A percentile compares a stretch with the other conserved stretches of the same genome.
Evolutionary conservation across 2,329 filamentous ascomycete species (phyloP).

Genomic region (Phialophora expanda): DNA sequence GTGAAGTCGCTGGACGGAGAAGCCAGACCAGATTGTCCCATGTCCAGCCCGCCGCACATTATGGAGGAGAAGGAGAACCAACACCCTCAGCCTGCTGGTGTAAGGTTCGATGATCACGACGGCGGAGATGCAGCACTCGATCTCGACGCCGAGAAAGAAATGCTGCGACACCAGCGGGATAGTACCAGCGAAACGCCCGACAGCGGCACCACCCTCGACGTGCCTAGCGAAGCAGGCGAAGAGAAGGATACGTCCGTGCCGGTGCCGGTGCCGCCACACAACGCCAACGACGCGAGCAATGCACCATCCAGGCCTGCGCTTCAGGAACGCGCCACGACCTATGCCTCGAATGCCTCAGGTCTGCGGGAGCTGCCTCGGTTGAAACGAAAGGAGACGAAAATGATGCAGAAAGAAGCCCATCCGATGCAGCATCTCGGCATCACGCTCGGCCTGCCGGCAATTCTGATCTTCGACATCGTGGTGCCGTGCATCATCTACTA

Average conservation of each 20-base stretch:
- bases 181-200: slow-evolving; percentile 10
- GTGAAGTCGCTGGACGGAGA: not conserved
- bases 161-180: not conserved
- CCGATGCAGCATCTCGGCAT: slow-evolving; percentile 29
- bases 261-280: not conserved
- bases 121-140: not conserved
- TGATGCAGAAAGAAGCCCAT: slow-evolving; percentile 30
- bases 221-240: not conserved
- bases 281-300: not conserved
- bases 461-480: slow-evolving; percentile 30
- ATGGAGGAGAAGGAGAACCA: not conserved
- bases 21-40: not conserved
- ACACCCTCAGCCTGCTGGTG: not conserved
- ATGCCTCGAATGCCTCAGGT: slow-evolving; percentile 8
- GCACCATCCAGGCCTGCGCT: not conserved
- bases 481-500: slow-evolving; percentile 34
- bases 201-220: slow-evolving; percentile 9
- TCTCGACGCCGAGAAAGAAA: slow-evolving; percentile 2
- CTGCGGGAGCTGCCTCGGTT: slow-evolving; percentile 20
- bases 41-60: not conserved
- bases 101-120: not conserved
- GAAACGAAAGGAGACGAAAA: slow-evolving; percentile 28
- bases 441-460: slow-evolving; percentile 26
- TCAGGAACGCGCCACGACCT: slow-evolving; percentile 1
- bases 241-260: not conserved